These are phyloP conservation scores for Alternaria ethzedia DNA, from an alignment of 2,329 filamentous ascomycete genomes.

Conservation along the genomic window DNA sequence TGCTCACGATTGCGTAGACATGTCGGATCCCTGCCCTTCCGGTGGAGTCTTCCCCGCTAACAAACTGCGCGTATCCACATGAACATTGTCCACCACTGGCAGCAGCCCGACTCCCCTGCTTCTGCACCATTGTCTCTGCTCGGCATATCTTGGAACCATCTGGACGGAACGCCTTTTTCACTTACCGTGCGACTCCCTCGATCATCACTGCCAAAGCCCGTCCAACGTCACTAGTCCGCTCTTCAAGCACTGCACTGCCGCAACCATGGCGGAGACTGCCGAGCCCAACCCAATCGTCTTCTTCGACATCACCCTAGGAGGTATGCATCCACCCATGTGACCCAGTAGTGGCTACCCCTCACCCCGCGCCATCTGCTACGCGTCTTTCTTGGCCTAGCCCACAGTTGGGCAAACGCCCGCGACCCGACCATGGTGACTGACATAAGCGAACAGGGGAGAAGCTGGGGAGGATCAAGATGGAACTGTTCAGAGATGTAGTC, in stretches of 20 bases:
- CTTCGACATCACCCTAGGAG: conserved; percentile 81
- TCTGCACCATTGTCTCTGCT: conserved; percentile 7
- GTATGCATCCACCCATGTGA: conserved; percentile 54
- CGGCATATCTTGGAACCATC: not conserved
- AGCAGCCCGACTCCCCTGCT: conserved; percentile 13
- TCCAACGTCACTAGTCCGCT: conserved; percentile 6
- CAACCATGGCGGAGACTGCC: conserved; percentile 43
- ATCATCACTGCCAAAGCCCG: conserved; percentile 11
- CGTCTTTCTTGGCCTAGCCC: conserved; percentile 17
- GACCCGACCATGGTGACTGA: conserved; percentile 22
- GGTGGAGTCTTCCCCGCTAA: conserved; percentile 24
- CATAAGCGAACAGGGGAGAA: conserved; percentile 40
- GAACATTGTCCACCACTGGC: conserved; percentile 9
- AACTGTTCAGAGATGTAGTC: conserved; percentile 84
- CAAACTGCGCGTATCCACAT: conserved; percentile 1
- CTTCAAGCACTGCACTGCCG: conserved; percentile 32
- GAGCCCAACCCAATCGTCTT: conserved; percentile 64
- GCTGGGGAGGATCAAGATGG: conserved; percentile 47
- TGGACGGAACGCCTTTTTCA: not conserved
- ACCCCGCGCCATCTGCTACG: conserved; percentile 18
- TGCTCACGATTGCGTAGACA: not conserved
- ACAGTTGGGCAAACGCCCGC: conserved; percentile 3
- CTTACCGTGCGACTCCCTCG: not conserved
- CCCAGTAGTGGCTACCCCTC: conserved; percentile 10
- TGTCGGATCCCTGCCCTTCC: conserved; percentile 1